Evolutionary conservation across 208 protist species (phyloP), one percentile per base, ranked within the genome.

Genomic region (Leishmania turanica): DNA sequence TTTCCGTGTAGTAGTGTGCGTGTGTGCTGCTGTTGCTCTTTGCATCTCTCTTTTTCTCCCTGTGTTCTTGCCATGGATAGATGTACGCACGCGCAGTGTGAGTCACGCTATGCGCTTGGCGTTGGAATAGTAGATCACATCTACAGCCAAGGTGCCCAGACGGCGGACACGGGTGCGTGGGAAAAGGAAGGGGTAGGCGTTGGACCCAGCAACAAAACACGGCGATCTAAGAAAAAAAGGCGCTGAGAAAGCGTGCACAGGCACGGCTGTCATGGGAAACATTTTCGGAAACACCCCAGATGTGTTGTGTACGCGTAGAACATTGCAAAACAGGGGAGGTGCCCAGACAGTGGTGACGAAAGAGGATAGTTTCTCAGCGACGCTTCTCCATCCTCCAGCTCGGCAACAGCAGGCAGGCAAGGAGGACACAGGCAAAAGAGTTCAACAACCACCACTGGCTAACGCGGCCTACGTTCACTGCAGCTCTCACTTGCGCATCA

Each of bases 401-500:
- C 37, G 34, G 17, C 31, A 45, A n/a, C 37, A 47, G 66, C 21
- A 71, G 17, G 66, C 40, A 71, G 21, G 40, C 3, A 71, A 47
- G 2, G 66, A 71, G 24, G 17, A 9, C 27, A 68, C 31, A 40
- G 4, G 53, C 9, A 62, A 40, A 21, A 58, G 8, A 24, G n/a
- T 21, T 21, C 13, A 31, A 5, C 27, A n/a, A 37, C 27, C 45
- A 73, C 69, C n/a, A 15, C 31, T 17, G 31, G 37, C 45, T 13
- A 37, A 53, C 45, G 42, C 49, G 34, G 40, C 24, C 45, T 24
- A 31, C 27, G 53, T 54, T 17, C 34, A n/a, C 27, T 9, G 54
- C 8, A 31, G 42, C 60, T 54, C 66, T 70, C 76, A 85, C 73
- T 70, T 76, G 64, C 53, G 34, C 31, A 51, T 17, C 24, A 17